Evolutionary conservation across 1,284 basidiomycete genomes (phyloP).

Genomic region (Filobasidium uniguttulatum): DNA sequence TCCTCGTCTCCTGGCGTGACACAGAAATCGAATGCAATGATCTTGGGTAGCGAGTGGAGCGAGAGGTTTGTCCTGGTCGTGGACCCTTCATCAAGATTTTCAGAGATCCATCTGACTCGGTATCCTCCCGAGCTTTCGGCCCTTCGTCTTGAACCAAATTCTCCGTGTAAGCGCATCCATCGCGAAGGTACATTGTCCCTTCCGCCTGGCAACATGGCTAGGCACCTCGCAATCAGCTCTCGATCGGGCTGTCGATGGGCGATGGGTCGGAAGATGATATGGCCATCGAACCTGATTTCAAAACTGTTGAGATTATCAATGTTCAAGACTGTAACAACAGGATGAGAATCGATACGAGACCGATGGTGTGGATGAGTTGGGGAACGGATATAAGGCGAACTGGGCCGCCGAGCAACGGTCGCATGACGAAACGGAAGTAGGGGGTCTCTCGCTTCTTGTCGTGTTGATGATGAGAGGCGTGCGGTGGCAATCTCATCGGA

Average conservation of each 20-base stretch:
- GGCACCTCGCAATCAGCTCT: constrained; percentile 12
- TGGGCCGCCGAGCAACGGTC: constrained; percentile 5
- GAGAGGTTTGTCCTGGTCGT: too few relatives aligned
- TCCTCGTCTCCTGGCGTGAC: constrained; percentile 12
- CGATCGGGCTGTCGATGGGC: constrained; percentile 6
- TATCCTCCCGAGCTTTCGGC: constrained; percentile 7
- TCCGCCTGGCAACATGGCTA: constrained; percentile 14
- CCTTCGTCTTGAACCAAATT: constrained; percentile 2
- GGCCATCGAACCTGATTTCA: constrained; percentile 14
- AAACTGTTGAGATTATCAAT: constrained; percentile 15
- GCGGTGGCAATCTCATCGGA: background rate
- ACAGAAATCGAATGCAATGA: constrained; percentile 11
- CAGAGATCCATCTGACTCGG: constrained; percentile 14
- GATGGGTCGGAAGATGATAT: constrained; percentile 13
- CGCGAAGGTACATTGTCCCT: constrained; percentile 13
- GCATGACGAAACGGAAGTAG: background rate
- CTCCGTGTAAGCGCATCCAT: constrained; percentile 14
- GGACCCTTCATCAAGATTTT: background rate
- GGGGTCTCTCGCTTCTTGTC: background rate
- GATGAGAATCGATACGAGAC: constrained; percentile 2
- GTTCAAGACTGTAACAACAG: constrained; percentile 14
- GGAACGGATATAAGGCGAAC: constrained; percentile 3
- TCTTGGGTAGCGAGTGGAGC: constrained; percentile 1
- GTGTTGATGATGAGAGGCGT: background rate
- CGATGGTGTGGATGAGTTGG: constrained; percentile 10